Base-by-base conservation (phyloP, 805 yeast genomes). In the Lipomyces kockii region DNA sequence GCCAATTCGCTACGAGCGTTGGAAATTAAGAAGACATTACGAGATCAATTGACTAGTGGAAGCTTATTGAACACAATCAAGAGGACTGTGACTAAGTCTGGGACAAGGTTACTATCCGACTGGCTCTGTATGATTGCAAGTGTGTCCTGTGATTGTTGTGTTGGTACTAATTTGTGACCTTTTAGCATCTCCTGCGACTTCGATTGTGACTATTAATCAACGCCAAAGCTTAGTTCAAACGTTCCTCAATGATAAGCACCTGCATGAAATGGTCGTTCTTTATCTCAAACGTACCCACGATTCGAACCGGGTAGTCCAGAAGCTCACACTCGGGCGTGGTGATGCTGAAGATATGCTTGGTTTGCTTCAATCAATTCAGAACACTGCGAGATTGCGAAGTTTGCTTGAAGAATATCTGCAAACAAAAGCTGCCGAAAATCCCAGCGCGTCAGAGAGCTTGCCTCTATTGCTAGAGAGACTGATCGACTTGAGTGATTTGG, bases 41-140 rank as follows among this genome's bases (percentile, higher is more conserved):
- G 73, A 12, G 74, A 74, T n/a, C 72, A 68, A 39, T 43, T 71
- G 27, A 60, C 65, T 2, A 59, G 66, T 27, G 76, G 76, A 2
- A 71, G 71, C 52, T 77, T 94, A 27, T 80, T 91, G 4, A 84
- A 86, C n/a, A 83, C 89, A 0, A 84, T 95, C 2, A 85, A 86
- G 66, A 80, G 89, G 62, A 94, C 98, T 0, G 86, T 85, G 2
- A 92, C 98, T 0, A 83, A 88, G 0, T 87, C 95, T 0, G 98
- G 98, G 0, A 80, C 97, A 0, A 80, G 98, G 54, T 74, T 90
- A n/a, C 78, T 95, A 12, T 84, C 88, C 7, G 87, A 88, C 62
- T 92, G 98, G 97, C 78, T 94, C 12, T 51, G 68, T 65, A 65
- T 17, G 62, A 32, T 14, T 27, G 9, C 35, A 22, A n/a, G 17